These are phyloP conservation scores for Intubia oerlemansii DNA, from an alignment of 2,329 filamentous ascomycete species.

Conservation along the genomic window DNA sequence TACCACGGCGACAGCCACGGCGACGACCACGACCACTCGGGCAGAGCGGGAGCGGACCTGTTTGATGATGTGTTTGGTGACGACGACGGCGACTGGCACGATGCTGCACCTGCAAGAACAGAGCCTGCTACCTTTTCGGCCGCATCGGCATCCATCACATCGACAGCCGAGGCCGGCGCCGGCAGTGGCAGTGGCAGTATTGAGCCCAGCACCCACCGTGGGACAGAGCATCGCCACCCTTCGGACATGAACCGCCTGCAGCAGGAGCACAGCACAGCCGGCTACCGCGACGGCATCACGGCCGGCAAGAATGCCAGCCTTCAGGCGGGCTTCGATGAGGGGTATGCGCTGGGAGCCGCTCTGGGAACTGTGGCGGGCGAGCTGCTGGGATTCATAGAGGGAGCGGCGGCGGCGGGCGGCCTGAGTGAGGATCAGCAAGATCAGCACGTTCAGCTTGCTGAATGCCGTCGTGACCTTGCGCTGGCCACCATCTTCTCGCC, in stretches of 20 bases:
- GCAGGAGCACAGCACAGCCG: conserved; percentile 58
- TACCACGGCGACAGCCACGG: conserved; percentile 1
- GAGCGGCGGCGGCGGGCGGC: conserved; percentile 36
- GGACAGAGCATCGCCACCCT: conserved; percentile 16
- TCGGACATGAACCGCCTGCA: conserved; percentile 55
- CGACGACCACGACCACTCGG: not conserved
- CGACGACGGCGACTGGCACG: not conserved
- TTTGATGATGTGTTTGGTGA: conserved; percentile 9
- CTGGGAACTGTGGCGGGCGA: conserved; percentile 56
- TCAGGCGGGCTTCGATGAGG: conserved; percentile 81
- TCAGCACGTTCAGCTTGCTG: conserved; percentile 15
- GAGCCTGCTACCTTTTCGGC: too few species aligned
- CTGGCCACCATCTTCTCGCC: conserved; percentile 40
- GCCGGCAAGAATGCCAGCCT: conserved; percentile 54
- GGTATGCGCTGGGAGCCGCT: conserved; percentile 64
- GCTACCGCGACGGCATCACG: conserved; percentile 76
- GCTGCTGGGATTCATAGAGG: conserved; percentile 59
- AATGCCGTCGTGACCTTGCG: conserved; percentile 37
- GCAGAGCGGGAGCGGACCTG: conserved; percentile 1
- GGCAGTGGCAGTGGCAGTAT: too few species aligned
- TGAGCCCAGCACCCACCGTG: too few species aligned
- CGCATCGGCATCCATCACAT: too few species aligned
- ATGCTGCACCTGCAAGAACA: not conserved
- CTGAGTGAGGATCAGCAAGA: conserved; percentile 13
- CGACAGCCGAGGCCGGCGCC: too few species aligned